phyloP scores from a whole-genome alignment of 257 asterid species.

The Misopates orontium region DNA sequence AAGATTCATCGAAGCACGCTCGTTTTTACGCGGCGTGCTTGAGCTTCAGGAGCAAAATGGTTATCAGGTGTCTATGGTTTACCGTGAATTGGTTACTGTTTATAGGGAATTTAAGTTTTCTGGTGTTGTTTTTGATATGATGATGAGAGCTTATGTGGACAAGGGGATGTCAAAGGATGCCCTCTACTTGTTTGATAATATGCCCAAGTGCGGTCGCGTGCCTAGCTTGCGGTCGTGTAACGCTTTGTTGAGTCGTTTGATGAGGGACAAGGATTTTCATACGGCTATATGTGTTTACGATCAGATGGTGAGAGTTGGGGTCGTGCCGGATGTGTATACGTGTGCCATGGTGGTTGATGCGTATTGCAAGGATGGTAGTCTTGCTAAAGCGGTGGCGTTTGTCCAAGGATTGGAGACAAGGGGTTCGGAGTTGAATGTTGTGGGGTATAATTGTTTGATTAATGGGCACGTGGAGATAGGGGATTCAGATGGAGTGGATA shows the following conservation, averaged over 20 bases:
- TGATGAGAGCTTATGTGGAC: constrained; percentile 54
- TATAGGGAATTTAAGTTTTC: constrained; percentile 68
- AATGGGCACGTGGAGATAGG: constrained; percentile 73
- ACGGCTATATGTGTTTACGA: constrained; percentile 59
- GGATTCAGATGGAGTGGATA: constrained; percentile 56
- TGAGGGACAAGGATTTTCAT: constrained; percentile 49
- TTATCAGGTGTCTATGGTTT: constrained; percentile 38
- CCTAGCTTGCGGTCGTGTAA: constrained; percentile 86
- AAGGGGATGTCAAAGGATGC: constrained; percentile 68
- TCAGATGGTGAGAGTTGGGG: constrained; percentile 67
- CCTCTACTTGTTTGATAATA: constrained; percentile 76
- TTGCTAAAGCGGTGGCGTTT: constrained; percentile 60
- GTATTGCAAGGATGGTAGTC: constrained; percentile 66
- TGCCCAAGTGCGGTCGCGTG: constrained; percentile 69
- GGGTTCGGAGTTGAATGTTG: constrained; percentile 65
- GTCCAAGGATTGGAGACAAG: constrained; percentile 55
- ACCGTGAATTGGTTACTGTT: constrained; percentile 50
- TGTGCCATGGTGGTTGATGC: constrained; percentile 81
- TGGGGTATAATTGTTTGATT: constrained; percentile 72
- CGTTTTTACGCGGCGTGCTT: constrained; percentile 44
- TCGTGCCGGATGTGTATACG: constrained; percentile 72
- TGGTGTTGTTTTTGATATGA: constrained; percentile 74
- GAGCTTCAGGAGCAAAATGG: constrained; percentile 41
- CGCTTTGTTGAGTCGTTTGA: constrained; percentile 70
- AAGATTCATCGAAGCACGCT: constrained; percentile 63